Evolutionary conservation across 495 filamentous ascomycete species (phyloP), one percentile per base, ranked within the genome.

Genomic region (Aspergillus heteromorphus): DNA sequence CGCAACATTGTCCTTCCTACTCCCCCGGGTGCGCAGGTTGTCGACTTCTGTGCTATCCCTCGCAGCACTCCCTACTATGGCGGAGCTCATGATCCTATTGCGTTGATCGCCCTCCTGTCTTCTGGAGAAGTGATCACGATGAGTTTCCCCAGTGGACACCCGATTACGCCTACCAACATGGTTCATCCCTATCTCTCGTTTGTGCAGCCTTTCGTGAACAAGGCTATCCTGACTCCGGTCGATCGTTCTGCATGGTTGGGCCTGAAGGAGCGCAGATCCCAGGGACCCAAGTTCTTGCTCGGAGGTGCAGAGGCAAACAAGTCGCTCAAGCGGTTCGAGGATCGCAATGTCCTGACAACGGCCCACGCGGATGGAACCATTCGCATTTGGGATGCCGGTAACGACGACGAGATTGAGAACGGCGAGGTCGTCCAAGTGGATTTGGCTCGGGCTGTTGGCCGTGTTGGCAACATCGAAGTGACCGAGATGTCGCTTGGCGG

Each of bases 331-430:
- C 79, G 89, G 18, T 89, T 86, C 57, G 90, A 96, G 56, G 75
- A 82, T 54, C 80, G 93, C 18, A 95, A 90, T 40, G 75, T 98
- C 21, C 72, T 93, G 14, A 84, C 89, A 45, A 89, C 87, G 4
- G 83, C 87, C 0, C 92, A 97, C 66, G 88, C 83, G 5, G 93
- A 97, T 70, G 89, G 92, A 34, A 93, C 86, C 0, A 71, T 97
- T 9, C 77, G 90, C 6, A 72, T 97, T 10, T 98, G 91, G 91
- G 93, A 98, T 67, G 79, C 84, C 23, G 95, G 95, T 0, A 84
- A 92, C 59, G 87, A 81, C 6, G 93, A 97, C 65, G 91, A 97
- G 64, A 85, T 98, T 51, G 93, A 97, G 70, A 97, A 97, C 62
- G 76, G 81, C 21, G 76, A 76, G 11, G 79, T 89, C 30, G 73